Conservation (phyloP, 768 basidiomycete species). For the Symmetrospora coprosmae region DNA sequence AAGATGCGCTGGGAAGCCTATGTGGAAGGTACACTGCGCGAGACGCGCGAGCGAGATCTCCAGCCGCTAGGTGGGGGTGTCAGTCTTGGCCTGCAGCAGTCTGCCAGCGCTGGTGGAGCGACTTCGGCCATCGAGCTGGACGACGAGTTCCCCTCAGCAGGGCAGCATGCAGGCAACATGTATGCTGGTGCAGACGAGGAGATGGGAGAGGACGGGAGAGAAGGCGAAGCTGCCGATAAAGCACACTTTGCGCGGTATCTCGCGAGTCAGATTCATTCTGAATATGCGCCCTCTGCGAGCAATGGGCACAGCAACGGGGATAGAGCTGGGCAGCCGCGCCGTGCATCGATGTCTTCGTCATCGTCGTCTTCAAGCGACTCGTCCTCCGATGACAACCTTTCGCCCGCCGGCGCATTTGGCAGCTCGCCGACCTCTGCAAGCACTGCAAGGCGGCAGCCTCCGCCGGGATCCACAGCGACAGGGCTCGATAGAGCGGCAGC, state of each 20-base stretch:
- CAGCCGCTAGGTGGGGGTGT: constrained; percentile 58
- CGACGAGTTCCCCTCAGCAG: constrained; percentile 31
- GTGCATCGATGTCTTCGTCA: too few relatives aligned
- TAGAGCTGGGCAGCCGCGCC: too few relatives aligned
- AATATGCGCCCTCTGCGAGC: background rate
- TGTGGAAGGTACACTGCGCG: constrained; percentile 66
- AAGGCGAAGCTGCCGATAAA: constrained; percentile 26
- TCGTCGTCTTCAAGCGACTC: too few relatives aligned
- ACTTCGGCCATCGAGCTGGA: constrained; percentile 28
- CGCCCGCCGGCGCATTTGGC: too few relatives aligned
- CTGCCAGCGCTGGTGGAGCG: constrained; percentile 12
- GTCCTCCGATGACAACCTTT: too few relatives aligned
- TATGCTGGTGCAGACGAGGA: constrained; percentile 23
- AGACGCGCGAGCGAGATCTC: constrained; percentile 69
- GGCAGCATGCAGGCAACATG: constrained; percentile 14
- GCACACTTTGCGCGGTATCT: constrained; percentile 58
- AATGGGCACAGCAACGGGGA: too few relatives aligned
- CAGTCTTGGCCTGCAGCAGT: constrained; percentile 8
- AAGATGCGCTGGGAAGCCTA: constrained; percentile 60
- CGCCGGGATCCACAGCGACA: constrained; percentile 39
- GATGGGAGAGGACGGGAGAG: constrained; percentile 26
- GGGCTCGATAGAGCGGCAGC: constrained; percentile 37
- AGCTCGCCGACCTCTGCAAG: too few relatives aligned
- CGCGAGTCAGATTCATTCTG: constrained; percentile 49
- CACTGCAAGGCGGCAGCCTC: background rate